Percentiles rank a stretch among this genome's conserved stretches.
Conservation (phyloP, 305 asterid genomes). For the Salvia sclarea region DNA sequence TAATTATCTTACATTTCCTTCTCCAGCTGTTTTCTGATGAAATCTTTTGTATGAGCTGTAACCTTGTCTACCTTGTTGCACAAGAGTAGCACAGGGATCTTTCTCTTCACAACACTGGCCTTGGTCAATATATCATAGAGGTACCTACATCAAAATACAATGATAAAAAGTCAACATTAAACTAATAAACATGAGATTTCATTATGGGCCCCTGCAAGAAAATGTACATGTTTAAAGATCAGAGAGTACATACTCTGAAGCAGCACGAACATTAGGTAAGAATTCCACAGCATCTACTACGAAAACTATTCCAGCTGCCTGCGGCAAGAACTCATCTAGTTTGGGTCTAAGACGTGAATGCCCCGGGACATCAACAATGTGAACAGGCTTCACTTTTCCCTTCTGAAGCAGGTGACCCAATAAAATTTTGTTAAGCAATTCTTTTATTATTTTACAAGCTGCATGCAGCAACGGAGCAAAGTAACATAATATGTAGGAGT, state of each 20-base stretch:
- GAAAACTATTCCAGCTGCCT: conserved; percentile 74
- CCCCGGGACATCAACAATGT: conserved; percentile 80
- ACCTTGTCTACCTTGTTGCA: conserved; percentile 96
- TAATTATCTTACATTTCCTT: conserved; percentile 79
- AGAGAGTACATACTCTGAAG: conserved; percentile 85
- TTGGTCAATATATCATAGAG: conserved; percentile 80
- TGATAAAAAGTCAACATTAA: no score
- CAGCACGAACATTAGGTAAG: conserved; percentile 69
- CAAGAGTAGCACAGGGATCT: conserved; percentile 63
- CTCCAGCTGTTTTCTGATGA: conserved; percentile 80
- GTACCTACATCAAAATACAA: conserved; percentile 71
- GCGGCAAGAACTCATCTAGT: conserved; percentile 68
- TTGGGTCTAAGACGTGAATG: conserved; percentile 75
- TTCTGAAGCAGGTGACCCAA: no score
- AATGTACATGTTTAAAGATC: no score
- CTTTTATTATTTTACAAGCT: conserved; percentile 15
- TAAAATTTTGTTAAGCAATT: no score
- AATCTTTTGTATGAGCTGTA: conserved; percentile 88
- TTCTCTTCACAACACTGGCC: conserved; percentile 68
- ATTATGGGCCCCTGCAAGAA: no score
- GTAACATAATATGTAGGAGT: no score
- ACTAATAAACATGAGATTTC: no score
- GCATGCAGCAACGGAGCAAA: conserved; percentile 4
- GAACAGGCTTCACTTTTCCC: conserved; percentile 65
- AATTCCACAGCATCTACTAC: conserved; percentile 88